Conservation (phyloP, 441 rosid genomes). For the Cnidoscolus chayamansa region DNA sequence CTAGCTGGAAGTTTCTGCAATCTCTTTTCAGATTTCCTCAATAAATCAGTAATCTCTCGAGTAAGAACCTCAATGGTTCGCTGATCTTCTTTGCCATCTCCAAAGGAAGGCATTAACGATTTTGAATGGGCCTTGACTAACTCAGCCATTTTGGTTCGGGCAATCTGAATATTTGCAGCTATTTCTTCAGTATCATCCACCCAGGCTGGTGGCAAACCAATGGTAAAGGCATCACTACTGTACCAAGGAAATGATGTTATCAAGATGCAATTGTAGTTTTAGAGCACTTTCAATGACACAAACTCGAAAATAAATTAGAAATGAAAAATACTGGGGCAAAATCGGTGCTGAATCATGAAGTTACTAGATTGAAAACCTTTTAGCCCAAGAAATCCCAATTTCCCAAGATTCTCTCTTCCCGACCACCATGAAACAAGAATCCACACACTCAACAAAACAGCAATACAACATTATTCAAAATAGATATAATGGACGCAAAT, state of each 20-base stretch:
- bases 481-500: neutral
- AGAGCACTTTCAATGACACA: neutral
- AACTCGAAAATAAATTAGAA: neutral
- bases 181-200: constrained; percentile 80
- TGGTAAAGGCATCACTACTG: constrained; percentile 26
- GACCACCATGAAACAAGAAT: neutral
- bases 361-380: neutral
- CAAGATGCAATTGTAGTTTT: neutral
- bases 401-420: neutral
- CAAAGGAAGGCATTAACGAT: constrained; percentile 86
- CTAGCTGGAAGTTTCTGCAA: constrained; percentile 54
- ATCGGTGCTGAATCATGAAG: neutral
- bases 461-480: neutral
- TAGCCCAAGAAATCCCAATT: neutral
- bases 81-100: constrained; percentile 79
- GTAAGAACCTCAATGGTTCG: constrained; percentile 62
- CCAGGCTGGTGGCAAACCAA: constrained; percentile 79
- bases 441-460: neutral
- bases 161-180: constrained; percentile 55
- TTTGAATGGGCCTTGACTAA: constrained; percentile 74
- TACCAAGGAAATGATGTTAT: constrained; percentile 2
- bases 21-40: constrained; percentile 75
- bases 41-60: constrained; percentile 56
- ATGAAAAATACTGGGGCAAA: neutral
- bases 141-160: constrained; percentile 57